A percentile compares a stretch with the other conserved stretches of the same genome.
phyloP scores from a whole-genome alignment of 2,329 filamentous ascomycete species.

The Aspergillus jensenii region DNA sequence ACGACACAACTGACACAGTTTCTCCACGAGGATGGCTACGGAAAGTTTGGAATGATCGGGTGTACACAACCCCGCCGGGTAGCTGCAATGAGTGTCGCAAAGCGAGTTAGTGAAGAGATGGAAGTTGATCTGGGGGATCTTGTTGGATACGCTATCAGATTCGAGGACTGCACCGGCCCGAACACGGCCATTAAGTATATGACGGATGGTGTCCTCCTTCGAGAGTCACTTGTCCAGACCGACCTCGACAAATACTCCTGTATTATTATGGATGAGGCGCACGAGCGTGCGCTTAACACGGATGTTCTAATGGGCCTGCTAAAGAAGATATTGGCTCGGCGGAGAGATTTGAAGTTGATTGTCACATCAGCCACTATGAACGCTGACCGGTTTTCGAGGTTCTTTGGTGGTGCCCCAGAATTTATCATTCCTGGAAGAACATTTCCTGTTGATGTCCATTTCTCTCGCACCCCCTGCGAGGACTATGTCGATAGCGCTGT shows the following conservation, averaged over 20 bases:
- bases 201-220: slow-evolving; percentile 92
- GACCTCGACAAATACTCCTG: slow-evolving; percentile 96
- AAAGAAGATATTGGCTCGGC: slow-evolving; percentile 89
- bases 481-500: slow-evolving; percentile 98
- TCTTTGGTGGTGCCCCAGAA: slow-evolving; percentile 93
- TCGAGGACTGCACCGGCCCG: slow-evolving; percentile 96
- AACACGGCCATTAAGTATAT: slow-evolving; percentile 98
- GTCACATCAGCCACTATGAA: slow-evolving; percentile 99
- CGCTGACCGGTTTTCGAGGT: slow-evolving; percentile 89
- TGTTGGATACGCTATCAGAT: slow-evolving; percentile 96
- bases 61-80: slow-evolving; percentile 96
- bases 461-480: slow-evolving; percentile 89
- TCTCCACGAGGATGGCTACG: slow-evolving; percentile 92
- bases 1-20: slow-evolving; percentile 98
- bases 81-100: slow-evolving; percentile 97
- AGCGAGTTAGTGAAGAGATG: slow-evolving; percentile 98
- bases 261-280: slow-evolving; percentile 99
- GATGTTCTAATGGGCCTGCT: slow-evolving; percentile 97
- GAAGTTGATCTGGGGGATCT: slow-evolving; percentile 82
- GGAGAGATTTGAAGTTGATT: slow-evolving; percentile 90
- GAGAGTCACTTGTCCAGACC: slow-evolving; percentile 88
- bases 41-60: slow-evolving; percentile 82
- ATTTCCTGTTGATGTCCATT: slow-evolving; percentile 96
- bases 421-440: slow-evolving; percentile 95
- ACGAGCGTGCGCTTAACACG: slow-evolving; percentile 93